phyloP scores from a whole-genome alignment of 345 rosid genomes.

The Streptanthus diversifolius region DNA sequence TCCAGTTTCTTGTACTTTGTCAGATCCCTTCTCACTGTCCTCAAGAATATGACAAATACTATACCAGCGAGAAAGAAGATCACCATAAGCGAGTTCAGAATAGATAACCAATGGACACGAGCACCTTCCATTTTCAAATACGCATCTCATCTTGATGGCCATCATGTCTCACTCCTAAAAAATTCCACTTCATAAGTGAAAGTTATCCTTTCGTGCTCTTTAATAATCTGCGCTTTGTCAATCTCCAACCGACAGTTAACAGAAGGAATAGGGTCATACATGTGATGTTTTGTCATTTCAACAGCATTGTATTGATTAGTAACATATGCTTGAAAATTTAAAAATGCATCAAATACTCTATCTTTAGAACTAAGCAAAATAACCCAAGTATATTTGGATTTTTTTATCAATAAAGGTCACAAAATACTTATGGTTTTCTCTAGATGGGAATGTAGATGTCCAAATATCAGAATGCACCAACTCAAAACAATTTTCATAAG shows the following conservation, averaged over 20 bases:
- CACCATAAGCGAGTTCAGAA: conserved; percentile 75
- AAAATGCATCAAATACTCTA: too few species aligned
- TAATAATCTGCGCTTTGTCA: conserved; percentile 76
- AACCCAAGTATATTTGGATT: too few species aligned
- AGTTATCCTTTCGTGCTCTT: conserved; percentile 62
- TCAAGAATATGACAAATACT: conserved; percentile 71
- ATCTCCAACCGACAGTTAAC: conserved; percentile 66
- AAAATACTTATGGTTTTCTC: too few species aligned
- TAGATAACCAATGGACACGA: conserved; percentile 84
- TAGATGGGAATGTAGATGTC: too few species aligned
- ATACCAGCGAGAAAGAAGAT: conserved; percentile 73
- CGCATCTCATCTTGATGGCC: conserved; percentile 93
- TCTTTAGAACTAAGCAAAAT: too few species aligned
- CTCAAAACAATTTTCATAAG: too few species aligned
- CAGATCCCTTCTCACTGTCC: conserved; percentile 83
- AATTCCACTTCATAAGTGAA: conserved; percentile 83
- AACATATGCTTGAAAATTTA: too few species aligned
- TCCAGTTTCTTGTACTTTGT: conserved; percentile 77
- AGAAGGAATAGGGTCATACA: conserved; percentile 53
- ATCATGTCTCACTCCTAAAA: conserved; percentile 62
- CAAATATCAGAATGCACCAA: too few species aligned
- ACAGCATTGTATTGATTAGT: too few species aligned
- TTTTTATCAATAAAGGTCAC: too few species aligned
- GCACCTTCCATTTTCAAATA: conserved; percentile 89
- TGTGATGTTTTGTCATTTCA: conserved; percentile 58